Evolutionary conservation across 441 rosid genomes (phyloP), one percentile per base, ranked within the genome.

Genomic region (Jatropha multifida): DNA sequence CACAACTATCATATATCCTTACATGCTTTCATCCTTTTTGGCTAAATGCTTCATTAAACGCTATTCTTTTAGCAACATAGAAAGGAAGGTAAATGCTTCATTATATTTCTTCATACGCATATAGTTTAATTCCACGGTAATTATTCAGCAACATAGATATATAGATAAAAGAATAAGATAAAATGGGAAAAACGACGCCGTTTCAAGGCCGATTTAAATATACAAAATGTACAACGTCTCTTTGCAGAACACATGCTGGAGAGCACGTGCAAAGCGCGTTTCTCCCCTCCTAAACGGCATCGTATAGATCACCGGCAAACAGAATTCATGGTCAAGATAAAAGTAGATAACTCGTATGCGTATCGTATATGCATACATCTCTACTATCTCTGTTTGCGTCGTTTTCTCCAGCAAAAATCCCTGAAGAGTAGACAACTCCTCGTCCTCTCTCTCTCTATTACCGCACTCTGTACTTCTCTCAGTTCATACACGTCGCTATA

Each of bases 241-340:
- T 70, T 49, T 54, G 51, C 73, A 55, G 15, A 27, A 14, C 40
- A 60, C 41, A 32, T 61, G 64, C 38, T 11, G 7, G 9, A 23
- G 7, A 52, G 23, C 72, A 69, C 72, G 73, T 55, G 73, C 64
- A 40, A 40, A n/a, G 73, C 64, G 64, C 51, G 18, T 55, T 54
- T 70, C 18, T 70, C 64, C 55, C 37, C 10, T 54, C 15, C 2
- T 37, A 69, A 70, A 54, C 63, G 63, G 0, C 32, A 12, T 13
- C 63, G 73, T 20, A 37, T 3, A 61, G 7, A 4, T 2, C 42
- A 11, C n/a, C 65, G 40, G 65, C 7, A 32, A 11, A 2, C 4
- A 58, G 20, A 58, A 58, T 58, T 9, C 27, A 59, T 8, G 13
- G 41, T 32, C 15, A 60, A 26, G n/a, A 18, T 7, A 14, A 32